Evolutionary conservation across 2,329 filamentous ascomycete genomes (phyloP).

Genomic region (Nigrograna mackinnonii): DNA sequence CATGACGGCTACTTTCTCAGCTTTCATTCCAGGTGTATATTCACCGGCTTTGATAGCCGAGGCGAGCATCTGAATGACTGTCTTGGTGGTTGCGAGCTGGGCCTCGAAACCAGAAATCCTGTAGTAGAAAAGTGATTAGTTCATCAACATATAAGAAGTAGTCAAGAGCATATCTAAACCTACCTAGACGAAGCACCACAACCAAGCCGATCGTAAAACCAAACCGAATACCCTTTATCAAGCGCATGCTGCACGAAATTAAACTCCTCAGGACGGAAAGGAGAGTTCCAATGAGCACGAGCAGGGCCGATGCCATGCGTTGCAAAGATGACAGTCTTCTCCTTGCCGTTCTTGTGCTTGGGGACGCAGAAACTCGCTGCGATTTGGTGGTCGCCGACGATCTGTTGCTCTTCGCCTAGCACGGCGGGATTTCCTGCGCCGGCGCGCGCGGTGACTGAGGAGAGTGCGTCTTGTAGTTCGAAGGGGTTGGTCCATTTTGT

Average conservation of each 20-base stretch:
- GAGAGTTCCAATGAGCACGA: slow-evolving; percentile 37
- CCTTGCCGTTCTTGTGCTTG: slow-evolving; percentile 10
- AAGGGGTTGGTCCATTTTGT: slow-evolving; percentile 6
- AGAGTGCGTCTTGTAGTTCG: slow-evolving; percentile 8
- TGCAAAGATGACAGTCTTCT: slow-evolving; percentile 32
- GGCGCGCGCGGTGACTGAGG: slow-evolving; percentile 2
- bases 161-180: too few relatives aligned
- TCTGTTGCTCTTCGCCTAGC: slow-evolving; percentile 2
- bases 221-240: slow-evolving; percentile 35
- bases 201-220: slow-evolving; percentile 43
- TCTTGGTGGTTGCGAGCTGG: slow-evolving; percentile 11
- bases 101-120: slow-evolving; percentile 13
- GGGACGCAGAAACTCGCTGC: slow-evolving; percentile 18
- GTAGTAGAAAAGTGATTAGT: background rate
- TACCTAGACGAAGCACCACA: slow-evolving; percentile 30
- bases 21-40: slow-evolving; percentile 18
- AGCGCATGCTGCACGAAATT: slow-evolving; percentile 39
- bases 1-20: slow-evolving; percentile 23
- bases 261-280: slow-evolving; percentile 26
- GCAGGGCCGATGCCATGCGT: slow-evolving; percentile 35
- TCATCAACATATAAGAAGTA: background rate
- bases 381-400: slow-evolving; percentile 11
- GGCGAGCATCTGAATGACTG: slow-evolving; percentile 18
- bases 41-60: slow-evolving; percentile 16
- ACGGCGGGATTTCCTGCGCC: background rate